phyloP scores from a whole-genome alignment of 805 yeast genomes.

The Lipomyces mesembrius region DNA sequence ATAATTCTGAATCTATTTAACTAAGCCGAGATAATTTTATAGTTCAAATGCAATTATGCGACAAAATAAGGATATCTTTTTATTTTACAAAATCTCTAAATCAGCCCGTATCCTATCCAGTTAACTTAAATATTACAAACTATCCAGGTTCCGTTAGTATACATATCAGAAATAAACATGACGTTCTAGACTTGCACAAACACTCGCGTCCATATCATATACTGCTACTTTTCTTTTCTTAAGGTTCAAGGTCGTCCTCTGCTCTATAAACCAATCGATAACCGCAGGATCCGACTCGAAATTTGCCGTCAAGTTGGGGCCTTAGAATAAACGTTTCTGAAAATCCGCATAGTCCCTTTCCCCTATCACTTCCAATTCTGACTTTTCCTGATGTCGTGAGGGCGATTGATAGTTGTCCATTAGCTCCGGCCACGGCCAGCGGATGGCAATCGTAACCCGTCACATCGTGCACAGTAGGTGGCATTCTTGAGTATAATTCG shows the following conservation, averaged over 20 bases:
- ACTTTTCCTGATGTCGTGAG: constrained; percentile 47
- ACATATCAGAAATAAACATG: neutral
- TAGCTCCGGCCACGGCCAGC: constrained; percentile 40
- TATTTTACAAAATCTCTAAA: neutral
- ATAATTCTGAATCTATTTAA: no score
- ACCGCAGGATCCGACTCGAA: constrained; percentile 41
- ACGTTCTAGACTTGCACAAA: neutral
- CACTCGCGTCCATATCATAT: neutral
- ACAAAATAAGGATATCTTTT: neutral
- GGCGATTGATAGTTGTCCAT: constrained; percentile 40
- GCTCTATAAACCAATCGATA: constrained; percentile 46
- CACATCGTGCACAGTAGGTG: constrained; percentile 46
- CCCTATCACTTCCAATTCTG: constrained; percentile 44
- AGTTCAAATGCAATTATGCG: neutral
- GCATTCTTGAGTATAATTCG: constrained; percentile 46
- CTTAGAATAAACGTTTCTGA: constrained; percentile 38
- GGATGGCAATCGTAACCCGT: constrained; percentile 49
- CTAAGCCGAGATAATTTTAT: neutral
- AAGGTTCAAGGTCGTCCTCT: constrained; percentile 36
- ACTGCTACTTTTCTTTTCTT: neutral
- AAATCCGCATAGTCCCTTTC: constrained; percentile 44
- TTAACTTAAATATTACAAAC: neutral
- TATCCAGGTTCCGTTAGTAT: neutral
- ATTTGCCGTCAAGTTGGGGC: constrained; percentile 38
- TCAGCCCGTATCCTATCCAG: neutral